These are phyloP conservation scores for Aphanomyces stellatus DNA, from an alignment of 352 stramenopile genomes.

Conservation along the genomic window DNA sequence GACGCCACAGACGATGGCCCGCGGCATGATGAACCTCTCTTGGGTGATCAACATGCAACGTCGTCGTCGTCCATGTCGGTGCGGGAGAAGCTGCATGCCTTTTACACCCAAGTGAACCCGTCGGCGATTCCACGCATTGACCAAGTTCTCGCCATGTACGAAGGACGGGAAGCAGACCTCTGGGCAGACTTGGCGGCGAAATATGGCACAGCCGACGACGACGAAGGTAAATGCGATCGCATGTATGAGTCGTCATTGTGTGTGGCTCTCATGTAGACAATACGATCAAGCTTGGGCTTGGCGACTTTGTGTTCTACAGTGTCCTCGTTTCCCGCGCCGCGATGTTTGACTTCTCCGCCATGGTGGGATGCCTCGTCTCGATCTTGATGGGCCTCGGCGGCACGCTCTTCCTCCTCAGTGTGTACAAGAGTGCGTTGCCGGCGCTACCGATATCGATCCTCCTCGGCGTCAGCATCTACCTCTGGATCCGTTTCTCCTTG, in stretches of 20 bases:
- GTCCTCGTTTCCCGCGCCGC: conserved; percentile 95
- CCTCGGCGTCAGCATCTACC: conserved; percentile 64
- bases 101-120: conserved; percentile 67
- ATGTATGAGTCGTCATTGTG: background rate
- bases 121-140: conserved; percentile 50
- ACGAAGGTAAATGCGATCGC: background rate
- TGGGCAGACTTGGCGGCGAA: conserved; percentile 73
- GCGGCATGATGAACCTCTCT: background rate
- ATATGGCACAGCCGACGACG: conserved; percentile 45
- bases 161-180: conserved; percentile 55
- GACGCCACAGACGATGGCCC: background rate
- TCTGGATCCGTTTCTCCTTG: conserved; percentile 68
- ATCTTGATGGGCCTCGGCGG: conserved; percentile 92
- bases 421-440: conserved; percentile 93
- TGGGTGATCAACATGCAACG: background rate
- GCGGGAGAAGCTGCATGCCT: conserved; percentile 40
- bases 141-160: conserved; percentile 66
- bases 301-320: conserved; percentile 99
- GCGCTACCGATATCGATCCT: conserved; percentile 94
- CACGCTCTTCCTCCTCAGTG: conserved; percentile 93
- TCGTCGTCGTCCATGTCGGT: conserved; percentile 9
- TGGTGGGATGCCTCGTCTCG: conserved; percentile 88
- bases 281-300: conserved; percentile 92
- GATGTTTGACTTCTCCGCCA: conserved; percentile 93
- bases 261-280: conserved; percentile 44